A percentile compares a stretch with the other conserved stretches of the same genome.
Evolutionary conservation across 768 basidiomycete species (phyloP).

Genomic region (Collybiopsis confluens): DNA sequence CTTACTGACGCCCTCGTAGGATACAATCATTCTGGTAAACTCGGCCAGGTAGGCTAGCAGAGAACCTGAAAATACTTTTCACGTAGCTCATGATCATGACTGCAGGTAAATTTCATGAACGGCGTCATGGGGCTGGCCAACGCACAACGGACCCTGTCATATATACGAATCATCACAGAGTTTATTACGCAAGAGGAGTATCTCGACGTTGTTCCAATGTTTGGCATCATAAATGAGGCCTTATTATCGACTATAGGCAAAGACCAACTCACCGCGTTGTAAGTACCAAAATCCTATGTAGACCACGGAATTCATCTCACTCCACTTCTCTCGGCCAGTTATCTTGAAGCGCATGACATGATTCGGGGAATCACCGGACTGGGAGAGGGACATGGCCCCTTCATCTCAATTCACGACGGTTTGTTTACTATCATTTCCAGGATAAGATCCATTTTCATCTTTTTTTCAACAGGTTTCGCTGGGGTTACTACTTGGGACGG

Average conservation of each 20-base stretch:
- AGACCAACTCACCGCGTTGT: constrained; percentile 58
- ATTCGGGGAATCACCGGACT: constrained; percentile 70
- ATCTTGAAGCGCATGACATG: constrained; percentile 54
- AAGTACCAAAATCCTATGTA: constrained; percentile 34
- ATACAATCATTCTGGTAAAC: constrained; percentile 61
- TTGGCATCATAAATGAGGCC: constrained; percentile 66
- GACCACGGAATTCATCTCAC: constrained; percentile 24
- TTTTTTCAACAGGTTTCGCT: too few relatives aligned
- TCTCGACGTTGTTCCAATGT: constrained; percentile 56
- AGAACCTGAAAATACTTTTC: too few relatives aligned
- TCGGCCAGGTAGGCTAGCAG: constrained; percentile 36
- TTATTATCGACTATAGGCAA: constrained; percentile 51
- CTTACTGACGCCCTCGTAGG: constrained; percentile 21
- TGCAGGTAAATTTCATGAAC: constrained; percentile 59
- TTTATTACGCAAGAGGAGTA: constrained; percentile 84
- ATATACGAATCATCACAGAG: constrained; percentile 74
- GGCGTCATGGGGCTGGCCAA: constrained; percentile 87
- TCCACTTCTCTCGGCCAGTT: constrained; percentile 28
- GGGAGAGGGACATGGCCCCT: constrained; percentile 64
- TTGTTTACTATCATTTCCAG: too few relatives aligned
- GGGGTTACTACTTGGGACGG: constrained; percentile 38
- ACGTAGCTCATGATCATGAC: too few relatives aligned
- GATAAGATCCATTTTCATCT: too few relatives aligned
- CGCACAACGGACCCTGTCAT: constrained; percentile 73
- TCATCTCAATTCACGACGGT: constrained; percentile 53